Evolutionary conservation across 2,329 filamentous ascomycete genomes (phyloP).

Genomic region (Calonectria fujianensis): DNA sequence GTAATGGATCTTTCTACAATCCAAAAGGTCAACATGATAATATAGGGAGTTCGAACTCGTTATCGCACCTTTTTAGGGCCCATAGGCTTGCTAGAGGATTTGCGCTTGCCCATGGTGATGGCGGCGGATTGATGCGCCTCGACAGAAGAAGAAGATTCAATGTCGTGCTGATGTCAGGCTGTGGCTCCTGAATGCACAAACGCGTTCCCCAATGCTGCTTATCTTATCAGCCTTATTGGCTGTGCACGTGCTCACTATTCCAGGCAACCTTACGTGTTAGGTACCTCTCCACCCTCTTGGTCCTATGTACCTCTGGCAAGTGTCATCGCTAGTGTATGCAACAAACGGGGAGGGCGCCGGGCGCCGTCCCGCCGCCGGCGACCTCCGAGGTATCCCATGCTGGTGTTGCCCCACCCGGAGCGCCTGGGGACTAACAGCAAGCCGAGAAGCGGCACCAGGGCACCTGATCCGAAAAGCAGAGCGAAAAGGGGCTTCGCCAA

Average conservation of each 20-base stretch:
- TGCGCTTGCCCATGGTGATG: constrained; percentile 87
- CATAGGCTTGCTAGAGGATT: constrained; percentile 90
- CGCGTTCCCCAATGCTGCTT: constrained; percentile 46
- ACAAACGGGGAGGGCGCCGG: constrained; percentile 48
- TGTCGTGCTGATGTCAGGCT: constrained; percentile 53
- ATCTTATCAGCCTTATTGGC: constrained; percentile 51
- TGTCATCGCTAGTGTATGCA: constrained; percentile 47
- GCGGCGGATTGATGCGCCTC: constrained; percentile 46
- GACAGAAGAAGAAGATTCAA: constrained; percentile 45
- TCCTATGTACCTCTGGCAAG: constrained; percentile 23
- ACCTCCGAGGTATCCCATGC: constrained; percentile 48
- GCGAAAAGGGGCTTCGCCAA: constrained; percentile 3
- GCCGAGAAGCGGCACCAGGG: constrained; percentile 15
- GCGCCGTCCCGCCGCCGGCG: constrained; percentile 52
- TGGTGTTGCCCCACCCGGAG: constrained; percentile 27
- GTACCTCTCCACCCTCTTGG: constrained; percentile 10
- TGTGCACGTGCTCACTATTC: constrained; percentile 50
- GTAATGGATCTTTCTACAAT: constrained; percentile 79
- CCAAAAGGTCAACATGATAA: constrained; percentile 43
- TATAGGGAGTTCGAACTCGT: constrained; percentile 20
- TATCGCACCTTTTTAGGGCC: constrained; percentile 86
- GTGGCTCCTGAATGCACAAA: constrained; percentile 45
- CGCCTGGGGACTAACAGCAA: constrained; percentile 28
- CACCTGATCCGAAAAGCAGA: constrained; percentile 28
- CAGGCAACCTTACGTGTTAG: constrained; percentile 4